Evolutionary conservation across 1,284 basidiomycete genomes (phyloP).

Genomic region (Ceratobasidium sp.): DNA sequence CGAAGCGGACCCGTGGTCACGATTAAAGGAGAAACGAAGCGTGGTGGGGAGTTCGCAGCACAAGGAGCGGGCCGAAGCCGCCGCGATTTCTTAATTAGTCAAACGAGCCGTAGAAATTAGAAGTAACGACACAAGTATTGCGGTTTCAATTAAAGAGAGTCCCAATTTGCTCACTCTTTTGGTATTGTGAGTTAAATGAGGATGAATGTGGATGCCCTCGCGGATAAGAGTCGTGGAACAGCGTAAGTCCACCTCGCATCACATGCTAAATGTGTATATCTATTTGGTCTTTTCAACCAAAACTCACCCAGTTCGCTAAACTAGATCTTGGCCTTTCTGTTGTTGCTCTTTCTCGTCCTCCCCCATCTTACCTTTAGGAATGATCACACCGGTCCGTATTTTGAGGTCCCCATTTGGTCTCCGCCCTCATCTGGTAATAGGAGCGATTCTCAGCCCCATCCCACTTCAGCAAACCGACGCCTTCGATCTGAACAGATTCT

Average conservation of each 20-base stretch:
- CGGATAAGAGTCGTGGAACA: not conserved
- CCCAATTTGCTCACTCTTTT: not conserved
- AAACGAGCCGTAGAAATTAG: not conserved
- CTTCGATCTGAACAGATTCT: too few relatives aligned
- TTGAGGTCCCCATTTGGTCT: too few relatives aligned
- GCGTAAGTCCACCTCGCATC: not conserved
- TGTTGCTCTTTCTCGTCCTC: too few relatives aligned
- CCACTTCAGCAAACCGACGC: too few relatives aligned
- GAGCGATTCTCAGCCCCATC: too few relatives aligned
- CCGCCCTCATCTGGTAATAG: too few relatives aligned
- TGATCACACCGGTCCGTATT: too few relatives aligned
- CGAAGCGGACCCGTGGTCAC: too few relatives aligned
- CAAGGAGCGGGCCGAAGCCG: not conserved
- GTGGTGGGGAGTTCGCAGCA: not conserved
- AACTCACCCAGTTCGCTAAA: too few relatives aligned
- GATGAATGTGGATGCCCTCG: not conserved
- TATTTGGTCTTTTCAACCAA: slow-evolving; percentile 50
- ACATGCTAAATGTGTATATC: slow-evolving; percentile 39
- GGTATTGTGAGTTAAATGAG: not conserved
- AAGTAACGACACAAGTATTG: not conserved
- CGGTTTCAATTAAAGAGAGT: not conserved
- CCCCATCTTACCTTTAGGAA: too few relatives aligned
- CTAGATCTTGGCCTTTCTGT: too few relatives aligned
- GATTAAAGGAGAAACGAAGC: slow-evolving; percentile 26
- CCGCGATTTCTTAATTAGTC: slow-evolving; percentile 7